A percentile compares a stretch with the other conserved stretches of the same genome.
Conservation (phyloP, 2,329 filamentous ascomycete species). For the Botrytis porri region DNA sequence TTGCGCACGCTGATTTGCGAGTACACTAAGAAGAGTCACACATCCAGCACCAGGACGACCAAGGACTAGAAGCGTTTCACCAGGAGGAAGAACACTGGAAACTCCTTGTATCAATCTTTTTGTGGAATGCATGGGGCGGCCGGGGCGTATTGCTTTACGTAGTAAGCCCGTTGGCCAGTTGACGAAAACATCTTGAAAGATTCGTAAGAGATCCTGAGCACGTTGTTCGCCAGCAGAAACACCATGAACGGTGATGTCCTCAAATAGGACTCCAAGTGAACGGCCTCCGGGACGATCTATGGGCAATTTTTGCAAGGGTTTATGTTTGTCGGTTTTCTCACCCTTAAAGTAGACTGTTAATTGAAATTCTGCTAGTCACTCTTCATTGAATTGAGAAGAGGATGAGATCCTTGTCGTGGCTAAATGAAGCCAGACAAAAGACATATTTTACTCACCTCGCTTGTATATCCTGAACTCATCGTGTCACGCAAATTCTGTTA, state of each 20-base stretch:
- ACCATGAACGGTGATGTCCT: background rate
- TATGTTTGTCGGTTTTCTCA: background rate
- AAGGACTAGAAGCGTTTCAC: constrained; percentile 70
- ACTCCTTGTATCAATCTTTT: background rate
- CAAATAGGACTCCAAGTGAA: constrained; percentile 5
- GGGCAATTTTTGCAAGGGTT: background rate
- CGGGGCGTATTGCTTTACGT: background rate
- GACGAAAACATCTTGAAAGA: background rate
- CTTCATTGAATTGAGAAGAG: background rate
- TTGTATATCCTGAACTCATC: background rate
- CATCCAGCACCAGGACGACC: constrained; percentile 68
- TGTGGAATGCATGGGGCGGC: background rate
- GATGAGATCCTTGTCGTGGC: background rate
- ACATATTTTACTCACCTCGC: background rate
- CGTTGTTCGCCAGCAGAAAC: background rate
- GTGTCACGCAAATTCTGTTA: background rate
- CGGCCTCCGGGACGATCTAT: background rate
- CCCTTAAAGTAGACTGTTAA: background rate
- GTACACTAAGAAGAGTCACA: constrained; percentile 67
- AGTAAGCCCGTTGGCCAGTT: background rate
- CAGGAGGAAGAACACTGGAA: constrained; percentile 44
- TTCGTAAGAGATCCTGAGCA: background rate
- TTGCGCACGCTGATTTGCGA: constrained; percentile 61
- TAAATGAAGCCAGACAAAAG: background rate
- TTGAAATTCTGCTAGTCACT: background rate